A percentile compares a stretch with the other conserved stretches of the same genome.
phyloP scores from a whole-genome alignment of 106 monocot genomes.

The Chionographis japonica region DNA sequence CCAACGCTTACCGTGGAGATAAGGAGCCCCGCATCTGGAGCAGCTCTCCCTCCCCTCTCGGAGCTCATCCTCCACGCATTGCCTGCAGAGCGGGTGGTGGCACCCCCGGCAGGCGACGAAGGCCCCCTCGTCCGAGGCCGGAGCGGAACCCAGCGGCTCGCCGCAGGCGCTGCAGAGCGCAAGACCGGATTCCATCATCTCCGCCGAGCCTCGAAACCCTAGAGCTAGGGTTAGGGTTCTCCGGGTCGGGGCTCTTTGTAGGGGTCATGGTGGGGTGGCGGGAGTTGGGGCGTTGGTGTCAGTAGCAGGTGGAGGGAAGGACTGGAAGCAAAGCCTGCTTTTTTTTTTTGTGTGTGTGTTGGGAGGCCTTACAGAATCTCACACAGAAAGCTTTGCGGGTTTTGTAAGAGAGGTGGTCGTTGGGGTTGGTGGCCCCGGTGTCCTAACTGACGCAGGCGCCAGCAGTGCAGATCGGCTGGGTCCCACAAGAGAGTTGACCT shows the following conservation, averaged over 20 bases:
- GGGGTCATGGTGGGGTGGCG: background rate
- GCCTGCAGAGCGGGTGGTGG: slow-evolving; percentile 33
- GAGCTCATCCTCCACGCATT: slow-evolving; percentile 48
- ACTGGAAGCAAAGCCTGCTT: slow-evolving; percentile 69
- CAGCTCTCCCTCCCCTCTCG: slow-evolving; percentile 33
- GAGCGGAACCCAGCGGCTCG: slow-evolving; percentile 22
- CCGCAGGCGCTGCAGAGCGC: slow-evolving; percentile 50
- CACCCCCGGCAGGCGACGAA: slow-evolving; percentile 41
- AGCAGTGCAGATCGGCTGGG: no score
- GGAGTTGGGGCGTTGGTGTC: slow-evolving; percentile 54
- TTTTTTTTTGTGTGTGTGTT: background rate
- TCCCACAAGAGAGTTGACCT: no score
- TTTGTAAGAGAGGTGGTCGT: background rate
- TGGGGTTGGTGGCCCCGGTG: background rate
- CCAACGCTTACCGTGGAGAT: slow-evolving; percentile 18
- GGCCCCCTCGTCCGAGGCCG: slow-evolving; percentile 9
- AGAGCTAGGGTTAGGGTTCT: background rate
- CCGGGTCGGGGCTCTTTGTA: slow-evolving; percentile 16
- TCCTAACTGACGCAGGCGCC: no score
- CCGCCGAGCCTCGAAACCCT: slow-evolving; percentile 4
- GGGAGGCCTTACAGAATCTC: background rate
- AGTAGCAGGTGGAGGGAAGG: slow-evolving; percentile 49
- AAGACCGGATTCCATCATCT: slow-evolving; percentile 41
- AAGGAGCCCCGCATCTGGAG: slow-evolving; percentile 51
- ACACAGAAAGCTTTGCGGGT: background rate